Evolutionary conservation across 139 green algal species (phyloP).

Genomic region (Chlamydomonas sp.): DNA sequence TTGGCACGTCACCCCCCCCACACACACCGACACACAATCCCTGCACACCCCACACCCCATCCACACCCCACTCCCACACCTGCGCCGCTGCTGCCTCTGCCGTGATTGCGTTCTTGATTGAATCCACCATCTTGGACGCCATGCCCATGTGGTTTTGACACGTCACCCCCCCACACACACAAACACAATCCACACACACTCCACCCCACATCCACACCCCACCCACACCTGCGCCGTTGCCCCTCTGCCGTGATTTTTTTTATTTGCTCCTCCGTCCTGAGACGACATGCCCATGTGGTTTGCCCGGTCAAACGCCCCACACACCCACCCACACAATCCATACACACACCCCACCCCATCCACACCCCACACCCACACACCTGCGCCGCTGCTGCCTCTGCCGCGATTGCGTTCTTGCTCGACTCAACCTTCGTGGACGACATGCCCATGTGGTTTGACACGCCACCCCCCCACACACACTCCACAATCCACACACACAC

Average conservation of each 20-base stretch:
- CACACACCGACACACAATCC: neutral
- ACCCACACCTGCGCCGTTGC: too few species aligned
- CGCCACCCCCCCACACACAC: neutral
- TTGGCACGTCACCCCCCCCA: neutral
- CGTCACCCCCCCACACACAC: too few species aligned
- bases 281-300: neutral
- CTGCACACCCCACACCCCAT: neutral
- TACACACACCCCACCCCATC: neutral
- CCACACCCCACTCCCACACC: too few species aligned
- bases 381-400: slow-evolving; percentile 4
- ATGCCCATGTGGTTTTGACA: too few species aligned
- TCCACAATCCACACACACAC: neutral
- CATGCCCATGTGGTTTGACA: too few species aligned
- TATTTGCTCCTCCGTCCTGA: too few species aligned
- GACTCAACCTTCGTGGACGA: neutral
- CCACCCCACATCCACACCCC: too few species aligned
- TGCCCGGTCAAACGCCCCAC: neutral
- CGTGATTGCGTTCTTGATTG: too few species aligned
- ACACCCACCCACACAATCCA: neutral
- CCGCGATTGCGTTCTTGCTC: slow-evolving; percentile 24
- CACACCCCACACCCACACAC: neutral
- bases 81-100: too few species aligned
- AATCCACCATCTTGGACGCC: too few species aligned
- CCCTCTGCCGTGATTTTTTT: too few species aligned
- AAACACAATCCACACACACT: too few species aligned